Conservation (phyloP, 805 yeast species). For the Saccharomycopsis oosterbeekiorum region DNA sequence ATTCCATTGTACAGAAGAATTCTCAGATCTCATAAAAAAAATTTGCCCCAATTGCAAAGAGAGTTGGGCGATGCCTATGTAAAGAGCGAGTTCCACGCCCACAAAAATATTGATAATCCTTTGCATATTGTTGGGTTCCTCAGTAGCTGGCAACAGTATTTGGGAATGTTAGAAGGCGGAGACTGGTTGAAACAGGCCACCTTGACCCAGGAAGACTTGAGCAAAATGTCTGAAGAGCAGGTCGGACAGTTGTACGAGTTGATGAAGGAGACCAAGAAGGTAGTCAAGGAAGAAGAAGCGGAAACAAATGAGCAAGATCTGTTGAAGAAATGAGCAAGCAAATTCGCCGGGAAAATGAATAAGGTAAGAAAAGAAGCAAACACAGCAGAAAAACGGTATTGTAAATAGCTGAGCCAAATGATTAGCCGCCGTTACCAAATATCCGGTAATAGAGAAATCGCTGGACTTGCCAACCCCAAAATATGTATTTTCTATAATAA, state of each 20-base stretch:
- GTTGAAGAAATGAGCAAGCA: not conserved
- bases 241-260: constrained; percentile 71
- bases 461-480: too few relatives aligned
- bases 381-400: too few relatives aligned
- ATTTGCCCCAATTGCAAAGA: constrained; percentile 58
- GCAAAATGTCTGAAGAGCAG: constrained; percentile 86
- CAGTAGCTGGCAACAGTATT: constrained; percentile 88
- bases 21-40: constrained; percentile 62
- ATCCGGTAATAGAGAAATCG: too few relatives aligned
- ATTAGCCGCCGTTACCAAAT: too few relatives aligned
- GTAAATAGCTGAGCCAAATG: too few relatives aligned
- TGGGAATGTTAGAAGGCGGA: constrained; percentile 47
- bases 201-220: constrained; percentile 55
- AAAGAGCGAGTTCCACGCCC: constrained; percentile 80
- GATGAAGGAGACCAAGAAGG: constrained; percentile 58
- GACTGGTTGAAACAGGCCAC: constrained; percentile 50
- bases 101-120: constrained; percentile 75
- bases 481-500: too few relatives aligned
- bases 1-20: constrained; percentile 67
- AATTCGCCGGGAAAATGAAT: not conserved
- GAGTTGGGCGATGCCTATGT: constrained; percentile 86
- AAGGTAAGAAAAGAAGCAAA: too few relatives aligned
- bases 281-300: constrained; percentile 11
- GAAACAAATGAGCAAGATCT: not conserved
- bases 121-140: constrained; percentile 88